Evolutionary conservation across 2,329 filamentous ascomycete species (phyloP).

Genomic region (Pseudogymnoascus sp.): DNA sequence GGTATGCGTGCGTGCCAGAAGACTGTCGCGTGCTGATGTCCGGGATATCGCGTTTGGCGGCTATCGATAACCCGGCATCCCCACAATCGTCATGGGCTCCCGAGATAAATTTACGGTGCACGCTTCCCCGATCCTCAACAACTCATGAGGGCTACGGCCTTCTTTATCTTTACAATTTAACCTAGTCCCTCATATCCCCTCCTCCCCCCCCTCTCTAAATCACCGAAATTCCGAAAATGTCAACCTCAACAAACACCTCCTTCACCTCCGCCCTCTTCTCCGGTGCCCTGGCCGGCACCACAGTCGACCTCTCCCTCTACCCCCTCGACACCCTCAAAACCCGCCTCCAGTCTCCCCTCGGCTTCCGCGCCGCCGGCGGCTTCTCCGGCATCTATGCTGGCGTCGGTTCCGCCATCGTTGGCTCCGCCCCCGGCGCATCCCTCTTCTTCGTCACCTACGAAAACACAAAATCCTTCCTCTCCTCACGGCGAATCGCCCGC

Average conservation of each 20-base stretch:
- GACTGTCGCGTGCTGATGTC: constrained; percentile 3
- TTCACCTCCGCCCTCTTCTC: constrained; percentile 62
- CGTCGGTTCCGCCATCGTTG: constrained; percentile 80
- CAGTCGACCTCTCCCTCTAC: constrained; percentile 93
- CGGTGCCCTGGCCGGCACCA: constrained; percentile 86
- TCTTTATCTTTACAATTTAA: not conserved
- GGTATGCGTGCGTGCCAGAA: not conserved
- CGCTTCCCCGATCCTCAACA: not conserved
- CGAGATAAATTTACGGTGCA: constrained; percentile 4
- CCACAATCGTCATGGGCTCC: constrained; percentile 5
- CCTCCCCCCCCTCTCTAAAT: not conserved
- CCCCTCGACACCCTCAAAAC: constrained; percentile 99
- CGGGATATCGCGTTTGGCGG: constrained; percentile 9
- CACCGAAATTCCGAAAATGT: constrained; percentile 11
- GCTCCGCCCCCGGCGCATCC: constrained; percentile 86
- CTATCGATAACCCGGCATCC: constrained; percentile 9
- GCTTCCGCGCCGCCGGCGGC: constrained; percentile 76
- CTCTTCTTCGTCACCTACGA: constrained; percentile 98
- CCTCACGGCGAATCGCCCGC: constrained; percentile 23
- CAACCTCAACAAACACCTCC: constrained; percentile 30
- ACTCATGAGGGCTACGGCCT: constrained; percentile 10
- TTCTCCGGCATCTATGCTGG: constrained; percentile 90
- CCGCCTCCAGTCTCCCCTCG: constrained; percentile 73
- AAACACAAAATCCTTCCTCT: constrained; percentile 53
- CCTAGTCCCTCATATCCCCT: not conserved